Base-by-base conservation (phyloP, 305 asterid genomes). In the Solanum hybrid region DNA sequence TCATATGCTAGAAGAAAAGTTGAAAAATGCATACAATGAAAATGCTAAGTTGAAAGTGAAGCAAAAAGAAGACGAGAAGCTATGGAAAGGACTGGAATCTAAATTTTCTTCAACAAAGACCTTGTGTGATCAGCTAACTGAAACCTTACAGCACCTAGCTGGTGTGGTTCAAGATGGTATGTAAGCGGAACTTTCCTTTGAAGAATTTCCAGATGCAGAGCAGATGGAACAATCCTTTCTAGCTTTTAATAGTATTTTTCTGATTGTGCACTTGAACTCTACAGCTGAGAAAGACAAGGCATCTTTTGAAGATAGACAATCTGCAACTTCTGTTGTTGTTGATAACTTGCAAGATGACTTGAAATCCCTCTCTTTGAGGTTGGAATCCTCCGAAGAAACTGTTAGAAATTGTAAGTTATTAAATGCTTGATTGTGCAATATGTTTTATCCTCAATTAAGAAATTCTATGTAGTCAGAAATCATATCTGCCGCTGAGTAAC, bases 41-140 rank as follows among this genome's bases (percentile, higher is more conserved):
- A 98, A 98, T 92, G 95, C 97, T 3, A 96, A 94, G 93, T 94
- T 95, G 84, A 95, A 94, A 91, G 98, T 94, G 90, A 97, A 92
- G 94, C 98, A 95, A 91, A 97, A 96, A 92, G 99, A 98, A 92
- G 99, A 97, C 89, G 98, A 95, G 92, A 97, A 95, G 93, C 97
- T 96, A 26, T 97, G 99, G 99, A 94, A 86, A 88, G 99, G 98
- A 86, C 95, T 98, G 86, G 98, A 95, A 88, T 95, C 98, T 31
- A 98, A 98, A 92, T 94, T 97, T 92, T 92, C 94, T 89, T 96
- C 96, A 42, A 95, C 98, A 46, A 97, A 95, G 94, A 92, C 95
- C 86, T 89, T 93, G 89, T 98, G 98, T 87, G 96, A 95, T 94
- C 96, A 95, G 93, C 96, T 98, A 86, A 93, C 93, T 28, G 97